Conservation (phyloP, 768 basidiomycete species). For the Serendipita vermifera region DNA sequence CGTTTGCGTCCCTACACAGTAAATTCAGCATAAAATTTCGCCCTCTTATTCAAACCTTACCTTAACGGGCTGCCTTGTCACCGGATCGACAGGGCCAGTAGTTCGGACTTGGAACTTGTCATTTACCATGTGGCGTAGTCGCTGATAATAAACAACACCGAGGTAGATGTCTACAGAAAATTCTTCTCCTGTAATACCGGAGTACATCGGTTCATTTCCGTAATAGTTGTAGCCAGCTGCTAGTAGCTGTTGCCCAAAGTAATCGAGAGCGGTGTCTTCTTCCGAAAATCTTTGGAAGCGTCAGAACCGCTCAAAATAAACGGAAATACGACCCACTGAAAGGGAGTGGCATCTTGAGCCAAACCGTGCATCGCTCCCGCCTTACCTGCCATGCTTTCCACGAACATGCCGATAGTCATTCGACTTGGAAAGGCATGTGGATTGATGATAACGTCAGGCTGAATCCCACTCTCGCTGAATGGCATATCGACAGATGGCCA, state of each 20-base stretch:
- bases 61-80: conserved; percentile 96
- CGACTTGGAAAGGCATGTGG: conserved; percentile 98
- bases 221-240: conserved; percentile 97
- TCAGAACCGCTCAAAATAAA: conserved; percentile 14
- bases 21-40: conserved; percentile 10
- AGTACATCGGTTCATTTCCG: conserved; percentile 99
- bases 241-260: conserved; percentile 89
- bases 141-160: conserved; percentile 97
- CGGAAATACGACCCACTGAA: conserved; percentile 52
- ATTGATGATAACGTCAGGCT: conserved; percentile 98
- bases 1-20: conserved; percentile 78
- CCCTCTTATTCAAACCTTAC: no score
- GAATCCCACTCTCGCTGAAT: conserved; percentile 96
- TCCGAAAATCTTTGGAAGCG: conserved; percentile 64
- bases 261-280: conserved; percentile 91
- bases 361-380: conserved; percentile 97
- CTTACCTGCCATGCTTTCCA: conserved; percentile 99
- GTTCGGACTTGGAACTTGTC: conserved; percentile 99
- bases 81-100: conserved; percentile 89
- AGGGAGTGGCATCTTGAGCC: conserved; percentile 96
- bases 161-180: conserved; percentile 98
- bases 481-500: conserved; percentile 99
- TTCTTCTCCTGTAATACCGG: conserved; percentile 96
- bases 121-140: conserved; percentile 96
- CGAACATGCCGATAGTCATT: conserved; percentile 99